A percentile compares a stretch with the other conserved stretches of the same genome.
Evolutionary conservation across 1,284 basidiomycete genomes (phyloP).

Genomic region (Ustilago shanxiensis): DNA sequence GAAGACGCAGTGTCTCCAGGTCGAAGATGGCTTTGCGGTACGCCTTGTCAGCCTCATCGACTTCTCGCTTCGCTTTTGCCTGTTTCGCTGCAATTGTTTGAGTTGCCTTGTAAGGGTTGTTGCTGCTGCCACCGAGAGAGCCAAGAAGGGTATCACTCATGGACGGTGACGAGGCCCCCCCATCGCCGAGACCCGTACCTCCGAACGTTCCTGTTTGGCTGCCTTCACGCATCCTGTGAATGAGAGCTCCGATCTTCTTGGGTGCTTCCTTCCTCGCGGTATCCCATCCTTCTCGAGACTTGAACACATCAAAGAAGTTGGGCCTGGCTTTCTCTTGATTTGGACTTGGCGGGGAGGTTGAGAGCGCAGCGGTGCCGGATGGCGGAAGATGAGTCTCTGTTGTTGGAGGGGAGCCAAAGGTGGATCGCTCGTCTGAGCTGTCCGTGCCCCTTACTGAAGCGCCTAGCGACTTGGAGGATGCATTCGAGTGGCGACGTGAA

Average conservation of each 20-base stretch:
- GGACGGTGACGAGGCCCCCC: slow-evolving; percentile 20
- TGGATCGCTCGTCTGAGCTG: slow-evolving; percentile 38
- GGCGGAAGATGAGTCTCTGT: slow-evolving; percentile 16
- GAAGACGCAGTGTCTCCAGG: slow-evolving; percentile 85
- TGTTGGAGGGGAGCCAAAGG: slow-evolving; percentile 31
- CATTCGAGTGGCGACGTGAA: slow-evolving; percentile 34
- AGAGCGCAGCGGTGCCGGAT: slow-evolving; percentile 8
- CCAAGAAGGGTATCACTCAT: slow-evolving; percentile 37
- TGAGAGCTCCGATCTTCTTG: slow-evolving; percentile 65
- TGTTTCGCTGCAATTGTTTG: slow-evolving; percentile 62
- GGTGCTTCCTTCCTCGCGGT: slow-evolving; percentile 64
- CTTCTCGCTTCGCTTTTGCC: slow-evolving; percentile 62
- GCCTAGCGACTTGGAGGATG: slow-evolving; percentile 26
- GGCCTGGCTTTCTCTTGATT: slow-evolving; percentile 30
- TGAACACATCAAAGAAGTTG: slow-evolving; percentile 62
- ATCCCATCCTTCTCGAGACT: slow-evolving; percentile 66
- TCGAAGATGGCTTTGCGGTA: slow-evolving; percentile 92
- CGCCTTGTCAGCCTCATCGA: slow-evolving; percentile 79
- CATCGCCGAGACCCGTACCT: slow-evolving; percentile 15
- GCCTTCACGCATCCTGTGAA: slow-evolving; percentile 65
- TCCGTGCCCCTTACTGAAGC: slow-evolving; percentile 21
- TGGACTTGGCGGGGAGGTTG: slow-evolving; percentile 34
- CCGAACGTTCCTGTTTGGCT: slow-evolving; percentile 25
- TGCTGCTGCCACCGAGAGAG: slow-evolving; percentile 29
- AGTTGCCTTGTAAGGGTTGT: slow-evolving; percentile 40